phyloP scores from a whole-genome alignment of 1,284 basidiomycete species.

The Marasmius sp. region DNA sequence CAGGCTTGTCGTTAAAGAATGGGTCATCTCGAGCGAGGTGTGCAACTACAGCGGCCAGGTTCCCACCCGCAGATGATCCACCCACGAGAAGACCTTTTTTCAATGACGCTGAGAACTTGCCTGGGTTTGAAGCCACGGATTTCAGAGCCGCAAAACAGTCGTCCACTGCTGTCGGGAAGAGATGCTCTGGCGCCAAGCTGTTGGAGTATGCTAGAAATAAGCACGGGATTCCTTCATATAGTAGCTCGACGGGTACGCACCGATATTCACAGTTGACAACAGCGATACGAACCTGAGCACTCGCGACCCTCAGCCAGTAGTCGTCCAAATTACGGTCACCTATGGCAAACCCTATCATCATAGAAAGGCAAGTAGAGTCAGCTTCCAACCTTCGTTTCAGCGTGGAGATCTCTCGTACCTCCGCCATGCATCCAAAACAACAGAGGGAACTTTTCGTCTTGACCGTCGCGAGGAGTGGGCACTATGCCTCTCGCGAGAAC shows the following conservation, averaged over 20 bases:
- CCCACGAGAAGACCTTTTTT: slow-evolving; percentile 11
- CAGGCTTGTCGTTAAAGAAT: too few species aligned
- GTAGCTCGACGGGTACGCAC: background rate
- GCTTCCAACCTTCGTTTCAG: background rate
- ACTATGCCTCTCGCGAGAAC: background rate
- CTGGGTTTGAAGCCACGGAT: slow-evolving; percentile 6
- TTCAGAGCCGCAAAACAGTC: slow-evolving; percentile 15
- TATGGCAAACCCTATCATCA: background rate
- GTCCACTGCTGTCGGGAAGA: slow-evolving; percentile 12
- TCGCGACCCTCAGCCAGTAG: slow-evolving; percentile 7
- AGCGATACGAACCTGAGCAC: slow-evolving; percentile 8
- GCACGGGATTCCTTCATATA: background rate
- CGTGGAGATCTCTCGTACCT: slow-evolving; percentile 1
- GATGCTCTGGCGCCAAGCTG: slow-evolving; percentile 16
- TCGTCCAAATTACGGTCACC: slow-evolving; percentile 9
- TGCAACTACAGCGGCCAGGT: slow-evolving; percentile 9
- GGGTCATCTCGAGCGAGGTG: slow-evolving; percentile 6
- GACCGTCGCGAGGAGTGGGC: background rate
- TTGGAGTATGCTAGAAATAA: background rate
- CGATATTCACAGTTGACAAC: slow-evolving; percentile 15
- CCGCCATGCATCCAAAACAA: slow-evolving; percentile 14
- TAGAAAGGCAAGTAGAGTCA: background rate
- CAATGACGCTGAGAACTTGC: slow-evolving; percentile 1
- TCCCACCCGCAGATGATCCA: slow-evolving; percentile 9
- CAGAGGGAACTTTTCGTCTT: slow-evolving; percentile 6